Base-by-base conservation (phyloP, 192 early-diverging fungal species). In the Coemansia sp. region DNA sequence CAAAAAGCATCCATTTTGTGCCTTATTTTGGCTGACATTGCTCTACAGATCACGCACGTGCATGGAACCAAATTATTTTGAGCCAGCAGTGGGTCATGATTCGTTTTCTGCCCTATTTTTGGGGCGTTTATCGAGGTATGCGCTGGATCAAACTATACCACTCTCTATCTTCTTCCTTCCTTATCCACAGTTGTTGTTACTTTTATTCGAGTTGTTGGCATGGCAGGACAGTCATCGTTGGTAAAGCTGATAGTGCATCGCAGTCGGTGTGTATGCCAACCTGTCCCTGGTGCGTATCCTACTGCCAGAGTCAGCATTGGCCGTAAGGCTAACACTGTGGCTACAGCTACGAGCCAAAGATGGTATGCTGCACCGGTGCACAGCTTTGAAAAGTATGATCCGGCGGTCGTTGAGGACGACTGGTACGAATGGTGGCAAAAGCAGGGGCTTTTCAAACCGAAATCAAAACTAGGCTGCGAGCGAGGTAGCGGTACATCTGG, bases 371-470 rank as follows among this genome's bases (percentile, higher is more conserved):
- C 77, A 8, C 77, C 77, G 14, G 55, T 71, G 22, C 77, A 79
- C 68, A 57, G 47, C 30, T 67, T 74, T 53, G 67, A 73, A 44
- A 74, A 79, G 42, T 79, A 79, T 65, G 38, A 38, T 4, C 71
- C 77, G 11, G 37, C 65, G 27, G 48, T 75, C 2, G 92, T 98
- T 8, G 96, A 98, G 63, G 72, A 87, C 54, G 93, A 91, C 13
- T 97, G 94, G 96, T 98, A 98, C 59, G 85, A 87, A 27, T 98
- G 94, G 93, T 98, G 96, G 96, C 92, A 95, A 61, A 83, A 87
- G 47, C 82, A 85, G 60, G 72, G 78, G 6, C 75, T 89, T 69
- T 82, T 88, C 82, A 67, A 82, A 79, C 57, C 87, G 68, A 57
- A 67, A 50, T 48, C 72, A 22, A 20, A 54, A n/a, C n/a, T n/a